Conservation (phyloP, 2,329 filamentous ascomycete species). For the Phyllachora maydis region DNA sequence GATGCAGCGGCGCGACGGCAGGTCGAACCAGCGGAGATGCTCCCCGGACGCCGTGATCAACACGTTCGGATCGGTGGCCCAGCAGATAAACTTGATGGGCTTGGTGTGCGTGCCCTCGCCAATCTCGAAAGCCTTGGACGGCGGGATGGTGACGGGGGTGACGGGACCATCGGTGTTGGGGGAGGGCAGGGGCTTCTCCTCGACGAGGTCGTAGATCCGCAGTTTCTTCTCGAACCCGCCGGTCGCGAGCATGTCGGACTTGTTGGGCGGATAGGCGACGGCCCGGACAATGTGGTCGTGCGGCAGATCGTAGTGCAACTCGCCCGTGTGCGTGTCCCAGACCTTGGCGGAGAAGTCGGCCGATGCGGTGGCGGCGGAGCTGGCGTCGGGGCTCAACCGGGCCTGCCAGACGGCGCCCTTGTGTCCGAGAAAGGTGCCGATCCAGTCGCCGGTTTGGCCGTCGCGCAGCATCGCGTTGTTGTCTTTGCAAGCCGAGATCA, state of each 20-base stretch:
- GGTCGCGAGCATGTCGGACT: constrained; percentile 70
- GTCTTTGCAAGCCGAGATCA: constrained; percentile 95
- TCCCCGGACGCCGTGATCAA: constrained; percentile 86
- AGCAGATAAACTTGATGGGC: constrained; percentile 91
- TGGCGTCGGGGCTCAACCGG: constrained; percentile 70
- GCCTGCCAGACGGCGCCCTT: constrained; percentile 98
- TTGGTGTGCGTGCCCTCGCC: constrained; percentile 65
- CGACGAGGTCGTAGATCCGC: constrained; percentile 72
- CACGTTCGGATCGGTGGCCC: constrained; percentile 74
- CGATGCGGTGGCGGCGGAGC: constrained; percentile 76
- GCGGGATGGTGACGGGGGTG: constrained; percentile 24
- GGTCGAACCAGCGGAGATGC: constrained; percentile 84
- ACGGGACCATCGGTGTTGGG: constrained; percentile 10
- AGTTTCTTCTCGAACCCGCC: constrained; percentile 94
- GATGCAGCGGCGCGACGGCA: constrained; percentile 55
- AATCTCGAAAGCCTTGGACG: constrained; percentile 62
- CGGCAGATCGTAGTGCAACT: constrained; percentile 67
- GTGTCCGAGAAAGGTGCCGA: constrained; percentile 93
- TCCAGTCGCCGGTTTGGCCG: constrained; percentile 92
- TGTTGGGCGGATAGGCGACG: constrained; percentile 70
- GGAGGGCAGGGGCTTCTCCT: constrained; percentile 25
- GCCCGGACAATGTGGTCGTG: constrained; percentile 93
- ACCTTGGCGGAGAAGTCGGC: constrained; percentile 94
- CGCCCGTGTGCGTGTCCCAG: constrained; percentile 92
- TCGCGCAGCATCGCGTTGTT: constrained; percentile 97